phyloP scores from a whole-genome alignment of 352 stramenopile genomes.

The Saprolegnia diclina region DNA sequence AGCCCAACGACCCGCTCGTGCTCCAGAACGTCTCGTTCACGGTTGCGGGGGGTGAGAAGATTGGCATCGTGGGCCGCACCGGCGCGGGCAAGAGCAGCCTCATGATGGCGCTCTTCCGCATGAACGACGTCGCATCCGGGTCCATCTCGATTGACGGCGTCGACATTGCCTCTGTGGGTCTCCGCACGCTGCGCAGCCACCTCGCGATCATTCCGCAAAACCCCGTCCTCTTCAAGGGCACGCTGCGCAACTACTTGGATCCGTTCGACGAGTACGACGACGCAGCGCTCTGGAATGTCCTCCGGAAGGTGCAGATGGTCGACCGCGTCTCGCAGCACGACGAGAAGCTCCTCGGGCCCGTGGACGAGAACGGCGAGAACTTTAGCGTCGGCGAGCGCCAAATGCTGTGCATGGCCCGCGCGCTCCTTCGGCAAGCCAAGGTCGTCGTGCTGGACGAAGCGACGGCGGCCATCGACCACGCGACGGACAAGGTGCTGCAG shows the following conservation, averaged over 20 bases:
- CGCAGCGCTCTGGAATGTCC: conserved; percentile 52
- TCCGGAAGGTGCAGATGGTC: conserved; percentile 36
- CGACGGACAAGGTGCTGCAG: conserved; percentile 51
- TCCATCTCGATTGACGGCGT: conserved; percentile 32
- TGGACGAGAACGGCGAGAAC: conserved; percentile 85
- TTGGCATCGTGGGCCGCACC: conserved; percentile 30
- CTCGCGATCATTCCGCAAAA: conserved; percentile 33
- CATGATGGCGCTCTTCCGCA: conserved; percentile 31
- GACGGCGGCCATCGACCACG: conserved; percentile 49
- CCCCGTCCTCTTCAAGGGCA: conserved; percentile 65
- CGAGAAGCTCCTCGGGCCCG: conserved; percentile 47
- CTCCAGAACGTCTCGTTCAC: conserved; percentile 28
- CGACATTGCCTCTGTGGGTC: conserved; percentile 26
- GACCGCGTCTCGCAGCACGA: conserved; percentile 64
- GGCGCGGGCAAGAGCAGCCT: conserved; percentile 29
- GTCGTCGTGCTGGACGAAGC: conserved; percentile 87
- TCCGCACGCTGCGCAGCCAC: conserved; percentile 27
- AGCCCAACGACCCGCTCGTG: conserved; percentile 27
- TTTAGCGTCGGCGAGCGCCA: conserved; percentile 84
- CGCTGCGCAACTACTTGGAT: conserved; percentile 74
- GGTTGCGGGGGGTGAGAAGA: conserved; percentile 25
- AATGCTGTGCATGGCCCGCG: conserved; percentile 88
- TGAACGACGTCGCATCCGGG: conserved; percentile 54
- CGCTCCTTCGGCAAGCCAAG: conserved; percentile 83
- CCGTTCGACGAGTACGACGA: conserved; percentile 64